Base-by-base conservation (phyloP, 768 basidiomycete genomes). In the Cantharellus anzutake region DNA sequence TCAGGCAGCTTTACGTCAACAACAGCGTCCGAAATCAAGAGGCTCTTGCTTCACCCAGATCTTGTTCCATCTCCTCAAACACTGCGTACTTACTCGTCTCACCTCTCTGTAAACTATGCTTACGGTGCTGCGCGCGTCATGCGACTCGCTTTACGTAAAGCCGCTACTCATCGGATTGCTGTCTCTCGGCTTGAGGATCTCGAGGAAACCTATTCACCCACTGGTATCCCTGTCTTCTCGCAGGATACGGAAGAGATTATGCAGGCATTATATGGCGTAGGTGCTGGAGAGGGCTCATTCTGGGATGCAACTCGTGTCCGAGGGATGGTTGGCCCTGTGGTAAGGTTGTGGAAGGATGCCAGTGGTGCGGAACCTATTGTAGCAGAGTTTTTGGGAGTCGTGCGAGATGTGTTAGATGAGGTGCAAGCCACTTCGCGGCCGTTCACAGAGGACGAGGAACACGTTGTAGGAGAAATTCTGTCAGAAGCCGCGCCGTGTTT, bases 401-500 rank as follows among this genome's bases (percentile, higher is more conserved):
- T 57, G 41, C 34, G 44, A 14, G 61, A 62, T 42, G 20, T 62
- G 41, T 4, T 62, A 11, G 61, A 62, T 16, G 61, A 62, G 50
- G 62, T 44, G 11, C 7, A 20, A 14, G 39, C 38, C n/a, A 41
- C 11, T 41, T 40, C 11, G 16, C 11, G 57, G n/a, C 11, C 11
- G 11, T 41, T 51, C 11, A 41, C 14, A 7, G 11, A 14, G 11
- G 42, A 58, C 14, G 61, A 62, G 50, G 61, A 53, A 35, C 61
- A 48, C 4, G 29, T 62, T 14, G 60, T 62, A 11, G 61, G 61
- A 55, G 60, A 62, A 11, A 55, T 62, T 5, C 44, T 62, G n/a
- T 7, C 14, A 11, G 60, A 56, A 42, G 60, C 51, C 5, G 55
- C 60, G n/a, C 44, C 41, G 39, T 60, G 61, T 41, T 60, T 60